Conservation (phyloP, 1,139 yeast genomes). For the Sugiyamaella paludigena region DNA sequence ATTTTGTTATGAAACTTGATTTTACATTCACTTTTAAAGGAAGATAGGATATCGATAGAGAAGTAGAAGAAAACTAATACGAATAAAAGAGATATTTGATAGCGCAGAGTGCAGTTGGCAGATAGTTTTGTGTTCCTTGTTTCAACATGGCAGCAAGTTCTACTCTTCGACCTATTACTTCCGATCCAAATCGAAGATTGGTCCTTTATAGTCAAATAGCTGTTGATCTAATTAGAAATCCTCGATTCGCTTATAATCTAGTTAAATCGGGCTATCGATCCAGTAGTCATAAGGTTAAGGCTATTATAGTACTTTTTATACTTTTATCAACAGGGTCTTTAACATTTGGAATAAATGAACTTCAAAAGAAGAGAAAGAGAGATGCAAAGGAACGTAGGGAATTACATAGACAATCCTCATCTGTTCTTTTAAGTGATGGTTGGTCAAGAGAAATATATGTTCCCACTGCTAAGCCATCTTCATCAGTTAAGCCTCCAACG, state of each 20-base stretch:
- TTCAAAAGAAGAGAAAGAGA: conserved; percentile 4
- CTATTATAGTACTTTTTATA: neutral
- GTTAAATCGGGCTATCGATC: conserved; percentile 4
- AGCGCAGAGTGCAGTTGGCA: neutral
- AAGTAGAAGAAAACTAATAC: neutral
- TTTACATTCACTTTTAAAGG: too few species aligned
- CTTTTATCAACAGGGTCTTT: conserved; percentile 7
- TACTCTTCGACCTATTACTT: neutral
- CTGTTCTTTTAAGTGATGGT: conserved; percentile 30
- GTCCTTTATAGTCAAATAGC: conserved; percentile 7
- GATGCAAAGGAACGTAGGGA: conserved; percentile 13
- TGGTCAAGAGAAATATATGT: conserved; percentile 41
- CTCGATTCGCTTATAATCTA: conserved; percentile 4
- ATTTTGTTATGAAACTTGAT: too few species aligned
- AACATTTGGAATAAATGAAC: conserved; percentile 6
- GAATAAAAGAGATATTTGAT: neutral
- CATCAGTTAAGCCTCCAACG: neutral
- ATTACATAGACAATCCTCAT: conserved; percentile 31
- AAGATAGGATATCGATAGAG: too few species aligned
- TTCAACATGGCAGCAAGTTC: conserved; percentile 7
- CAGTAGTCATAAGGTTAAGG: conserved; percentile 5
- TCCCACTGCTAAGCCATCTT: conserved; percentile 37
- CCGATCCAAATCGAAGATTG: conserved; percentile 4
- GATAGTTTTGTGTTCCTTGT: neutral
- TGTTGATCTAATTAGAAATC: conserved; percentile 7